Base-by-base conservation (phyloP, 1,139 yeast species). In the Saccharomyces hybrid region DNA sequence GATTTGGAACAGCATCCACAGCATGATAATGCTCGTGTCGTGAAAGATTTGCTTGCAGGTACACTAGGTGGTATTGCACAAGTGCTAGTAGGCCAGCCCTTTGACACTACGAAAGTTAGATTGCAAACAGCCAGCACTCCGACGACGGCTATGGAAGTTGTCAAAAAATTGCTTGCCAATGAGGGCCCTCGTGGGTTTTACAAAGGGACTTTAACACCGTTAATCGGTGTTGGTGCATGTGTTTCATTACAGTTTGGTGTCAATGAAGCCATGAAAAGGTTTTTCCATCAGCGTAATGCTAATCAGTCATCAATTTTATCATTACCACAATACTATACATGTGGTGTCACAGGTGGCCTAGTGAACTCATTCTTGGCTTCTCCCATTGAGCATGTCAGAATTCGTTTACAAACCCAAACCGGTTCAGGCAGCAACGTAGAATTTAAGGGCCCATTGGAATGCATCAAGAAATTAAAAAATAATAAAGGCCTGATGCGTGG, bases 51-150 rank as follows among this genome's bases (percentile, higher is more conserved):
- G 52, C 75, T 87, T 58, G 95, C 95, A 5, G 98, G 97, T 9
- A 90, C 96, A 34, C 78, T 88, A 66, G 97, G 97, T 57, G 98
- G 98, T 56, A 82, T 91, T 49, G 90, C 96, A 14, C 98, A 91
- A 72, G 97, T 91, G 13, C 75, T 91, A 49, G 88, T 86, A 13
- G 97, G 97, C 32, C 97, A 91, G 71, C 98, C 98, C 11, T 91
- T 91, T 65, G 98, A 91, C 70, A 88, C 96, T 8, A 88, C 95
- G 49, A 91, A 90, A 71, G 97, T 91, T 42, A 79, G 98, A 59
- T 76, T 91, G 51, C 97, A 91, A 66, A 84, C 93, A 7, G 89
- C 95, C 0, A 83, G 89, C 1, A 84, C 82, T 50, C 81, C 84
- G 27, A 88, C 88, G 62, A 73, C 73, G 11, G 85, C 96, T 0